Percentiles rank a stretch among this genome's conserved stretches.
Conservation (phyloP, 2,329 filamentous ascomycete species). For the Colletotrichum sp. region DNA sequence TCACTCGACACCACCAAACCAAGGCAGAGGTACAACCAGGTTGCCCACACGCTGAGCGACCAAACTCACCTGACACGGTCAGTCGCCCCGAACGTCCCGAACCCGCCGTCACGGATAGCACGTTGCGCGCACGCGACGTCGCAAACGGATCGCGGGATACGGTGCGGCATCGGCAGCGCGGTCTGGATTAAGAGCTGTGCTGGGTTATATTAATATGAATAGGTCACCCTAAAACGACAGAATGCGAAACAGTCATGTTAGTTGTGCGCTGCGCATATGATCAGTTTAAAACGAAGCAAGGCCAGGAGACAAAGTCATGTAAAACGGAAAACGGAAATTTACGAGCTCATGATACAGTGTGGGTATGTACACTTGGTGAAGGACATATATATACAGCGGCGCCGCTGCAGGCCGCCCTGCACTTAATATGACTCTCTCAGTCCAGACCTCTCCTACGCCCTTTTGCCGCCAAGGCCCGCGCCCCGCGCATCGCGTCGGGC, state of each 20-base stretch:
- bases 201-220: not conserved
- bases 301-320: not conserved
- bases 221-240: not conserved
- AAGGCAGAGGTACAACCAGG: not conserved
- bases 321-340: not conserved
- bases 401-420: conserved; percentile 28
- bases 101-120: not conserved
- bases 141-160: not conserved
- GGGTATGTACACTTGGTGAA: conserved; percentile 32
- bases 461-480: conserved; percentile 44
- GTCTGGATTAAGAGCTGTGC: not conserved
- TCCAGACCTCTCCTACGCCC: conserved; percentile 43
- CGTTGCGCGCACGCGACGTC: not conserved
- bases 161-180: not conserved
- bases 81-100: not conserved
- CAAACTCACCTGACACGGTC: not conserved
- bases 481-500: conserved; percentile 41
- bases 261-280: not conserved
- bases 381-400: conserved; percentile 42
- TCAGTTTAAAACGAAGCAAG: not conserved
- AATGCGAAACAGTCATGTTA: not conserved
- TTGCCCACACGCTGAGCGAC: not conserved
- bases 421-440: conserved; percentile 32
- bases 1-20: not conserved
- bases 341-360: conserved; percentile 18